phyloP scores from a whole-genome alignment of 139 green algal genomes.

The Ulvella scutata region DNA sequence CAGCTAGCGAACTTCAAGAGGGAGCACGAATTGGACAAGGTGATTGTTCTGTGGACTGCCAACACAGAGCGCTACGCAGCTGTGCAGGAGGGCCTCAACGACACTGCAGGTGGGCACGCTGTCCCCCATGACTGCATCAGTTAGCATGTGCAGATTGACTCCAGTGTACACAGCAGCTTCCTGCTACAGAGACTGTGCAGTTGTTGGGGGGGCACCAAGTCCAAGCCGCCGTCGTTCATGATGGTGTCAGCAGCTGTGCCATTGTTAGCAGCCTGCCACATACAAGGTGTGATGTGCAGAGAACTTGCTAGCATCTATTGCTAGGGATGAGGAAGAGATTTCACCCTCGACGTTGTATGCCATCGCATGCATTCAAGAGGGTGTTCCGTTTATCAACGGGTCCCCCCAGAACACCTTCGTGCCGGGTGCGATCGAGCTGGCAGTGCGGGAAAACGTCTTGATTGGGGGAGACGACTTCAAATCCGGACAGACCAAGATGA shows the following conservation, averaged over 20 bases:
- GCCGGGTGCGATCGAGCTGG: constrained; percentile 63
- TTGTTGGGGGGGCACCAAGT: too few species aligned
- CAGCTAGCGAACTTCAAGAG: constrained; percentile 86
- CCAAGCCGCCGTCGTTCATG: too few species aligned
- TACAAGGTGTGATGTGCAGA: constrained; percentile 16
- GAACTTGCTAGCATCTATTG: constrained; percentile 78
- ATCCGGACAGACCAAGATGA: constrained; percentile 93
- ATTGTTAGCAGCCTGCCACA: too few species aligned
- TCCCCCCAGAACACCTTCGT: constrained; percentile 73
- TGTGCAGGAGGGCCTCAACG: constrained; percentile 80
- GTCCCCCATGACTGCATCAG: not conserved
- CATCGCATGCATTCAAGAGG: constrained; percentile 78
- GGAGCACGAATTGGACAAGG: constrained; percentile 34
- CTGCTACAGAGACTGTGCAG: too few species aligned
- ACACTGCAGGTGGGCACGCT: constrained; percentile 61
- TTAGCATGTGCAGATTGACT: too few species aligned
- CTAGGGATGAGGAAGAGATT: constrained; percentile 76
- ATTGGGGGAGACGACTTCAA: constrained; percentile 99
- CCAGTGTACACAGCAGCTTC: too few species aligned
- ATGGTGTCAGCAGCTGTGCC: too few species aligned
- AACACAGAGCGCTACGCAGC: constrained; percentile 97
- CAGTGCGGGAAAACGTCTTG: constrained; percentile 55
- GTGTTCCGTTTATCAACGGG: constrained; percentile 95
- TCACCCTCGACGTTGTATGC: constrained; percentile 90
- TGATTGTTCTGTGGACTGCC: constrained; percentile 97